Percentiles rank a stretch among this genome's conserved stretches.
These are phyloP conservation scores for Forsythia viridissima DNA, from an alignment of 257 asterid species.

Conservation along the genomic window DNA sequence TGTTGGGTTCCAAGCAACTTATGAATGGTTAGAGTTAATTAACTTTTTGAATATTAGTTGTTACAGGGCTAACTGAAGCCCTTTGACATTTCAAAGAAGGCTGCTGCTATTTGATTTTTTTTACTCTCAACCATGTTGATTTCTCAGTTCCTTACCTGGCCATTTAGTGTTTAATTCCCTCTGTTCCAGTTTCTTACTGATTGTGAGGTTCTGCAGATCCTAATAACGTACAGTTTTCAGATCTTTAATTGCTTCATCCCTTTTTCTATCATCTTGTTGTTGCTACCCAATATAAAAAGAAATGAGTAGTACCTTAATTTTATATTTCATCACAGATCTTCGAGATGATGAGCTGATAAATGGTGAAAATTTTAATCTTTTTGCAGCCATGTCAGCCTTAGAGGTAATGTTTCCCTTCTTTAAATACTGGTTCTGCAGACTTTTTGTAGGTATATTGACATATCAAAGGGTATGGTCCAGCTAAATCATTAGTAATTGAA, in stretches of 20 bases:
- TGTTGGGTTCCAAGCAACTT: not conserved
- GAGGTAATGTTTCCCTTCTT: constrained; percentile 63
- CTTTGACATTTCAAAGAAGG: not conserved
- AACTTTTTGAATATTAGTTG: not conserved
- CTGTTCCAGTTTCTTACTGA: not conserved
- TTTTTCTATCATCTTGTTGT: constrained; percentile 5
- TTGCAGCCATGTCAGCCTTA: constrained; percentile 99
- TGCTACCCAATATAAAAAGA: not conserved
- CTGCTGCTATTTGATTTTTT: not conserved
- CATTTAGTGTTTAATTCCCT: not conserved
- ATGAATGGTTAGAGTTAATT: not conserved
- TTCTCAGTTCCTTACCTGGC: not conserved
- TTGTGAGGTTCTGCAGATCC: not conserved
- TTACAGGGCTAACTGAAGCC: not conserved
- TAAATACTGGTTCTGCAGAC: not conserved
- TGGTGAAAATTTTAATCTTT: constrained; percentile 86
- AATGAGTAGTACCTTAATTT: constrained; percentile 16
- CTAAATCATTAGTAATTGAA: constrained; percentile 12
- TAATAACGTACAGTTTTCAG: not conserved
- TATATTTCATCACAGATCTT: constrained; percentile 64
- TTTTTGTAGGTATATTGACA: not conserved
- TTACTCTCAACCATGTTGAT: not conserved
- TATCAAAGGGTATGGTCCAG: constrained; percentile 9
- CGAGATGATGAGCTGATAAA: constrained; percentile 80
- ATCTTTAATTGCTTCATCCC: constrained; percentile 8